Conservation (phyloP, 2,329 filamentous ascomycete genomes). For the Exophiala dermatitidis region DNA sequence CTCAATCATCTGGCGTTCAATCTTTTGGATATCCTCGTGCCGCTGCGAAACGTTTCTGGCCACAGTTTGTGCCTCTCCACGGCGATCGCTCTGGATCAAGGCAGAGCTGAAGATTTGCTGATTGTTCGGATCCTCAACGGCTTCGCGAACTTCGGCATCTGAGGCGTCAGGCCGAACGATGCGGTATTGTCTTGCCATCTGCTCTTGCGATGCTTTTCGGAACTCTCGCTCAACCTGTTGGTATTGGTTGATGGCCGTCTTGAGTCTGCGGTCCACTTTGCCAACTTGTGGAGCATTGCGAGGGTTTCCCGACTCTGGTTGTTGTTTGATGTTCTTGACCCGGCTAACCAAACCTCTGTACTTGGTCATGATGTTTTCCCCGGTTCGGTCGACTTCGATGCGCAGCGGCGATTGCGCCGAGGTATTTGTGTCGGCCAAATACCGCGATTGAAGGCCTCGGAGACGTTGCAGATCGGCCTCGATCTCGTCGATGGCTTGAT, state of each 20-base stretch:
- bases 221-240: conserved; percentile 74
- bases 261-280: conserved; percentile 70
- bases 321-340: conserved; percentile 74
- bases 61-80: conserved; percentile 72
- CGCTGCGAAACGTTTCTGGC: conserved; percentile 73
- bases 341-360: conserved; percentile 74
- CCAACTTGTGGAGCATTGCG: conserved; percentile 75
- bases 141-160: conserved; percentile 68
- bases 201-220: conserved; percentile 70
- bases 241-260: conserved; percentile 72
- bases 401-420: conserved; percentile 58
- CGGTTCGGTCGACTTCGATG: conserved; percentile 64
- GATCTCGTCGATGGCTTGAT: conserved; percentile 67
- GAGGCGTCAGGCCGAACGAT: conserved; percentile 79
- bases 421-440: conserved; percentile 70
- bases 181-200: conserved; percentile 81
- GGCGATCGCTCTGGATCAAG: conserved; percentile 64
- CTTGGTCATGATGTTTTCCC: conserved; percentile 70
- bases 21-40: conserved; percentile 82
- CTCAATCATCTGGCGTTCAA: conserved; percentile 83
- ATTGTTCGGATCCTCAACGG: conserved; percentile 62
- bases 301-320: conserved; percentile 63
- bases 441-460: conserved; percentile 61
- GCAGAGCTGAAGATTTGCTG: conserved; percentile 65
- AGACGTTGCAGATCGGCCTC: conserved; percentile 66